Evolutionary conservation across 2,329 filamentous ascomycete genomes (phyloP).

Genomic region (Fusarium sacchari): DNA sequence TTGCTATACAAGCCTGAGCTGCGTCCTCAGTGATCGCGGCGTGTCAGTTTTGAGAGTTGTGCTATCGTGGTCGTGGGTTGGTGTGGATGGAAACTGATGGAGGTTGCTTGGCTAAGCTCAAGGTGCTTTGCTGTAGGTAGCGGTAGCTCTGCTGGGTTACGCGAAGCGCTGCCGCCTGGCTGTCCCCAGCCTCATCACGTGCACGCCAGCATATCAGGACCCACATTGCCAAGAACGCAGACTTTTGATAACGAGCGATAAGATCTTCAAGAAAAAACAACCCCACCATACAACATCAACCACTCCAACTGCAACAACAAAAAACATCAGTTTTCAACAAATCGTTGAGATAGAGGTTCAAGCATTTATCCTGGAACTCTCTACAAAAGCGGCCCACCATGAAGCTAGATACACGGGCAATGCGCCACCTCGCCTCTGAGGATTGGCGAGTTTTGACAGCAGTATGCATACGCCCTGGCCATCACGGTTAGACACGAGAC

Average conservation of each 20-base stretch:
- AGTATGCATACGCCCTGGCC: conserved; percentile 63
- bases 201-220: not conserved
- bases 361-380: not conserved
- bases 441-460: conserved; percentile 96
- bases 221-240: conserved; percentile 4
- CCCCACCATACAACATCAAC: conserved; percentile 44
- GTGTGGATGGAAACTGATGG: conserved; percentile 52
- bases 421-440: conserved; percentile 90
- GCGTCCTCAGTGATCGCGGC: conserved; percentile 9
- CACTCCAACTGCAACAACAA: conserved; percentile 30
- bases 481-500: conserved; percentile 45
- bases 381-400: conserved; percentile 60
- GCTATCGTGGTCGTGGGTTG: conserved; percentile 39
- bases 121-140: conserved; percentile 42
- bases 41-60: conserved; percentile 30
- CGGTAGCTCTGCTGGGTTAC: conserved; percentile 54
- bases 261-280: conserved; percentile 45
- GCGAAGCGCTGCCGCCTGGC: conserved; percentile 58
- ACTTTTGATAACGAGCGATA: conserved; percentile 37
- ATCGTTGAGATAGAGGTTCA: not conserved
- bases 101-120: conserved; percentile 53
- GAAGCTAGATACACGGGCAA: conserved; percentile 93
- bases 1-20: conserved; percentile 9
- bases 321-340: not conserved
- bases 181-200: conserved; percentile 49